Evolutionary conservation across 2,329 filamentous ascomycete species (phyloP), one percentile per base, ranked within the genome.

Genomic region (Penicillium sp.): DNA sequence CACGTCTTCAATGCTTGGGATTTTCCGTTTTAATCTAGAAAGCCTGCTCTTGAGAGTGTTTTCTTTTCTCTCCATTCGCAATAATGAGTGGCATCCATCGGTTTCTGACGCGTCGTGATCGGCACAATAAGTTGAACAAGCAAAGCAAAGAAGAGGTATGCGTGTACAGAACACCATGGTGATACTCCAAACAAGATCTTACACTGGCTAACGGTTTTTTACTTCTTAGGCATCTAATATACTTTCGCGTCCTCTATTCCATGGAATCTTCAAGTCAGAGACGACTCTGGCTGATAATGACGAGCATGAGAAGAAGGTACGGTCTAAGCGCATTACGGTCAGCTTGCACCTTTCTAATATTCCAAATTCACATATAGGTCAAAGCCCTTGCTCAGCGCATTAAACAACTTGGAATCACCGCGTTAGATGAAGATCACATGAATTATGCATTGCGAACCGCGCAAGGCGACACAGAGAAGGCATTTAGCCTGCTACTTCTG

Each of bases 401-500:
- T 29, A 72, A 80, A 40, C 71, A 78, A 21, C 74, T 77, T 59
- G 86, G 86, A 43, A 83, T 86, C 59, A 77, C 80, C 6, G 78
- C 74, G 12, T 74, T 88, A 78, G 73, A 83, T 79, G 78, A 86
- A 58, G 77, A 82, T 45, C 90, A 95, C 52, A 80, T 84, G 41
- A 77, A 79, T 56, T 86, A 87, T 76, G 84, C 84, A 1, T 75
- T 89, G 25, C 76, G 81, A 48, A 86, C 85, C 69, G 85, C 88
- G 33, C 81, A 85, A 27, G 87, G 89, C 50, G 86, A 96, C 71
- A 76, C 85, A 21, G 86, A 91, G 50, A 88, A 86, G 68, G 89
- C 93, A 3, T 86, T 90, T 66, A 86, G 91, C 52, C 81, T 97
- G 59, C 81, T 97, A 49, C 77, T 89, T 42, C 80, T 97, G 25